Evolutionary conservation across 257 asterid species (phyloP).

Genomic region (Nicotiana obtusifolia): DNA sequence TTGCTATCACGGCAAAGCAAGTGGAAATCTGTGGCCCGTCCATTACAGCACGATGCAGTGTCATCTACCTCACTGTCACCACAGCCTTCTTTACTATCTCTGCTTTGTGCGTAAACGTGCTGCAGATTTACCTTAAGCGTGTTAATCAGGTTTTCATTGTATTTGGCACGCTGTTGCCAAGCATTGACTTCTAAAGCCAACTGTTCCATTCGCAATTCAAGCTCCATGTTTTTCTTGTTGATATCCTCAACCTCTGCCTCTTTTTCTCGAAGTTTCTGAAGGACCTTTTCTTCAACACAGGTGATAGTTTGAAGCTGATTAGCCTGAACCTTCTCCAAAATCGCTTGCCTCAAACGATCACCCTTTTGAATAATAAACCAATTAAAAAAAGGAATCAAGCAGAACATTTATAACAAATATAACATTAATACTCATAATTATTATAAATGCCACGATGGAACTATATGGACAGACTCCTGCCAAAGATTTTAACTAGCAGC

Average conservation of each 20-base stretch:
- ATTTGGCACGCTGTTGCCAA: constrained; percentile 87
- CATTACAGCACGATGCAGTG: constrained; percentile 81
- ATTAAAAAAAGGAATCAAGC: not conserved
- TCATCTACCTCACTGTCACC: constrained; percentile 94
- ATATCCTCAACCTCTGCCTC: constrained; percentile 69
- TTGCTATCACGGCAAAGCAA: constrained; percentile 39
- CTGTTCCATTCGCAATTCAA: constrained; percentile 64
- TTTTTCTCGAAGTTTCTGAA: constrained; percentile 66
- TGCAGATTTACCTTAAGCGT: constrained; percentile 65
- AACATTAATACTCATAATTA: not conserved
- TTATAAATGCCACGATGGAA: not conserved
- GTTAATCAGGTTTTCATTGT: constrained; percentile 72
- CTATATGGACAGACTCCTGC: not conserved
- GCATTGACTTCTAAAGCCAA: constrained; percentile 68
- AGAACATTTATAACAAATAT: not conserved
- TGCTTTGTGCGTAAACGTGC: constrained; percentile 63
- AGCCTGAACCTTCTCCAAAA: constrained; percentile 73
- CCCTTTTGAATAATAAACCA: constrained; percentile 65
- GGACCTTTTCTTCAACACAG: constrained; percentile 69
- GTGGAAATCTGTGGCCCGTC: constrained; percentile 42
- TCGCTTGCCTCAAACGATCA: constrained; percentile 68
- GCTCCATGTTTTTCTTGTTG: constrained; percentile 75
- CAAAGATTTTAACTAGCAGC: not conserved
- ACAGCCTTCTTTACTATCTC: constrained; percentile 95
- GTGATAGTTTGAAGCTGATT: constrained; percentile 76